Base-by-base conservation (phyloP, 192 early-diverging fungal species). In the Phlyctochytrium arcticum region DNA sequence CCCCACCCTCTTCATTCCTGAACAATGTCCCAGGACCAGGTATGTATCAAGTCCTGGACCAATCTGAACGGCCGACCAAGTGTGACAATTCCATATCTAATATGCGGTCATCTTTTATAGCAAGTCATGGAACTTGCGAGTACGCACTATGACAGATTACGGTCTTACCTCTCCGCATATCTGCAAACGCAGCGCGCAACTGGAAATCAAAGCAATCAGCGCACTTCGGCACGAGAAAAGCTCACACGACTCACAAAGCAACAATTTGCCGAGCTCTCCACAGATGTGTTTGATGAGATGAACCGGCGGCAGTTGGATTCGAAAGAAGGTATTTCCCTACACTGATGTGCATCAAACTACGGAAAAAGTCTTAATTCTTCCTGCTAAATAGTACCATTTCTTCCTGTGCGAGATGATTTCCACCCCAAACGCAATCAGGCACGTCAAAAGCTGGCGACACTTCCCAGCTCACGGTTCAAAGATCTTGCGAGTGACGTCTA, bases 371-470 rank as follows among this genome's bases (percentile, higher is more conserved):
- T 21, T n/a, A n/a, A 47, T 19, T 23, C 58, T 19, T 15, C 9
- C 10, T 24, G 58, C 12, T 30, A 1, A 19, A 1, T 55, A 87
- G 87, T 86, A 37, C 90, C 92, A 5, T 93, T 89, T 70, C 79
- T 96, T 39, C 85, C 86, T 5, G 87, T 92, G 26, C 76, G 88
- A 21, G 87, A 93, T 66, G 89, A 92, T 47, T 96, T 91, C 70
- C 95, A 98, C 73, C 92, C 90, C 9, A 90, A 95, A 68, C 87
- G 96, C 39, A 98, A 98, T 77, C 94, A 95, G 70, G 95, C 94
- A 4, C 86, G 96, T 24, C 92, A 92, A 67, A 98, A 98, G 72
- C 83, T 98, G 7, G 90, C 94, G n/a, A 94, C 94, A 4, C 81
- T 98, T 9, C 89, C 92, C 9, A 80, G 70, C 54, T 64, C 79